These are phyloP conservation scores for Ammopiptanthus mongolicus DNA, from an alignment of 306 rosid species.

Conservation along the genomic window DNA sequence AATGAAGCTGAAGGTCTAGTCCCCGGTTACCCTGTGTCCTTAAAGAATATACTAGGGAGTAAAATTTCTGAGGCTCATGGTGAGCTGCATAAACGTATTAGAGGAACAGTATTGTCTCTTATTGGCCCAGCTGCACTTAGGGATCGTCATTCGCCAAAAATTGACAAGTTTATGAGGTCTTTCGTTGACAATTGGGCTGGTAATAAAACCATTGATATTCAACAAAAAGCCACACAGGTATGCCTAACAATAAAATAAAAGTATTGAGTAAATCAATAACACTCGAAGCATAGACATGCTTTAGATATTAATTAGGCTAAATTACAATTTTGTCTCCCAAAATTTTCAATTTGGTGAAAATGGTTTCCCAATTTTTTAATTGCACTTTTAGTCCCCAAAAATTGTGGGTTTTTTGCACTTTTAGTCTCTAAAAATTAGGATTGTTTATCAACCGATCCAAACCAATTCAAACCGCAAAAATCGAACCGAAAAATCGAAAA, in stretches of 20 bases:
- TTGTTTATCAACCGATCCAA: no score
- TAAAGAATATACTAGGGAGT: conserved; percentile 55
- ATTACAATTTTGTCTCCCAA: no score
- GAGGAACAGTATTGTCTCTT: conserved; percentile 58
- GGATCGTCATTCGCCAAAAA: conserved; percentile 42
- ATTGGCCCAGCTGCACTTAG: conserved; percentile 43
- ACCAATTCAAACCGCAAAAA: no score
- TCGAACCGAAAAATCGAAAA: no score
- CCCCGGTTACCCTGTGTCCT: conserved; percentile 81
- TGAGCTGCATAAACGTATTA: conserved; percentile 48
- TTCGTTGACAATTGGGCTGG: conserved; percentile 50
- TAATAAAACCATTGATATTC: conserved; percentile 55
- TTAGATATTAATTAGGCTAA: no score
- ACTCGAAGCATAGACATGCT: neutral
- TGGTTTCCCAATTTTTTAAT: no score
- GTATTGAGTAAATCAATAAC: no score
- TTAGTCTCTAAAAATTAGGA: no score
- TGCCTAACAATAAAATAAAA: neutral
- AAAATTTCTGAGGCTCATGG: conserved; percentile 83
- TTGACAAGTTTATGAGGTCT: conserved; percentile 50
- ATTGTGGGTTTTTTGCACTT: no score
- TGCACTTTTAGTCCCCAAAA: no score
- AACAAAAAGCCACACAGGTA: conserved; percentile 66
- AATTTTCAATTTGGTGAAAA: no score
- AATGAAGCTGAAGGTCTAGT: conserved; percentile 67